Conservation (phyloP, 2,329 filamentous ascomycete genomes). For the Aspergillus sp. region DNA sequence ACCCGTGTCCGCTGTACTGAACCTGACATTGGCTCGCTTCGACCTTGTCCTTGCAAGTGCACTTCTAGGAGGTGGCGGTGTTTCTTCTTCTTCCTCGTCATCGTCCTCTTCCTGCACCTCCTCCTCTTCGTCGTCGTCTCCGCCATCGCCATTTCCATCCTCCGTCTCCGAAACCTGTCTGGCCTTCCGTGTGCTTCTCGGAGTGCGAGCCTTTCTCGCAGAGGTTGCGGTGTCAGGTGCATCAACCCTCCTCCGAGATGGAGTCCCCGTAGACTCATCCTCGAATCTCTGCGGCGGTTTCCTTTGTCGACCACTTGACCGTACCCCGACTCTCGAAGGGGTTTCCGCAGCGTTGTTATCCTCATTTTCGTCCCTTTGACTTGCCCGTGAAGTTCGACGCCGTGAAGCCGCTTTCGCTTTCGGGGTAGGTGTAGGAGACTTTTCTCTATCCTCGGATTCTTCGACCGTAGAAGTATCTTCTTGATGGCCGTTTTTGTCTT, state of each 20-base stretch:
- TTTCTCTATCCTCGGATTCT: conserved; percentile 11
- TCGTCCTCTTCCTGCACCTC: conserved; percentile 13
- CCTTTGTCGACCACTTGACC: conserved; percentile 31
- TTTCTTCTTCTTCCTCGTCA: conserved; percentile 9
- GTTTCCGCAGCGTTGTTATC: conserved; percentile 13
- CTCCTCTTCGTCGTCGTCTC: conserved; percentile 1
- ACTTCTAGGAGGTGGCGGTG: conserved; percentile 8
- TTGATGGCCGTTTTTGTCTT: conserved; percentile 6
- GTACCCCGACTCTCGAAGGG: conserved; percentile 19
- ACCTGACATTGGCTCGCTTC: conserved; percentile 19
- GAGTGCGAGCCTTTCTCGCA: conserved; percentile 14
- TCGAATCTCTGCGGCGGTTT: conserved; percentile 29
- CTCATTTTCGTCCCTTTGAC: conserved; percentile 3
- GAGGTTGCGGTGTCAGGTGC: conserved; percentile 8
- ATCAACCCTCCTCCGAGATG: conserved; percentile 15
- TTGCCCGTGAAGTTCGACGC: conserved; percentile 16
- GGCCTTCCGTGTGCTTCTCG: conserved; percentile 18
- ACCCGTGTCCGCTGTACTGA: conserved; percentile 9
- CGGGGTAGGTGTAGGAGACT: conserved; percentile 8
- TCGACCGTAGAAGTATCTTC: neutral
- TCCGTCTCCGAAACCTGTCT: conserved; percentile 11
- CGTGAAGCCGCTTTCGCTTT: conserved; percentile 17
- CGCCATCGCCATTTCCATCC: conserved; percentile 18
- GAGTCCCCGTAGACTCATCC: conserved; percentile 16
- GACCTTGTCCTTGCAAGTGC: conserved; percentile 23